Evolutionary conservation across 495 filamentous ascomycete genomes (phyloP).

Genomic region (Cercophora sp.): DNA sequence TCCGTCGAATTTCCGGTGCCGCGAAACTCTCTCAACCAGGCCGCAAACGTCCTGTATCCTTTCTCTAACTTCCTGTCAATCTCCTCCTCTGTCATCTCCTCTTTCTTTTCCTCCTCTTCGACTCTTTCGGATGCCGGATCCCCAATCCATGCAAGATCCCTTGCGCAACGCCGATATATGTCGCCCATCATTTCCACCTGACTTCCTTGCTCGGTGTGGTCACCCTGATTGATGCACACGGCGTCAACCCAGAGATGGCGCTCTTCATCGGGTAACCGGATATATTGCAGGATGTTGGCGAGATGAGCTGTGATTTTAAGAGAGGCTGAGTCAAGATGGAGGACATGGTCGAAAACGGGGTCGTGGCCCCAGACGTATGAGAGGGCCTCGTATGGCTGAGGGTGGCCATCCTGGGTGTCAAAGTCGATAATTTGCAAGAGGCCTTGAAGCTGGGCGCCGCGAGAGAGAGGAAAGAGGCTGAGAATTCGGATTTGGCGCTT

Average conservation of each 20-base stretch:
- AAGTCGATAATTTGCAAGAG: neutral
- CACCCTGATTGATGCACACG: constrained; percentile 2
- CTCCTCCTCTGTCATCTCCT: neutral
- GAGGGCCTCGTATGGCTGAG: neutral
- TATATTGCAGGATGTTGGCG: neutral
- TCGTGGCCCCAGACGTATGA: neutral
- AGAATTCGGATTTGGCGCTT: constrained; percentile 2
- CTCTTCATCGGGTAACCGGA: neutral
- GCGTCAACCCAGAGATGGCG: constrained; percentile 4
- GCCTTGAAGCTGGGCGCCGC: neutral
- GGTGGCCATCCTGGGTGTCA: neutral
- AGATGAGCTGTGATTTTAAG: neutral
- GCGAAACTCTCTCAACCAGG: neutral
- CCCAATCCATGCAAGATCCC: neutral
- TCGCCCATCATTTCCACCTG: constrained; percentile 2
- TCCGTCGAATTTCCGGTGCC: neutral
- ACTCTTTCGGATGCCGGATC: neutral
- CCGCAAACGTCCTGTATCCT: neutral
- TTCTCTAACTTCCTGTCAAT: neutral
- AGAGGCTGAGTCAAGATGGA: neutral
- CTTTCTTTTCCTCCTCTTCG: neutral
- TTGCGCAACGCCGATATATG: constrained; percentile 1
- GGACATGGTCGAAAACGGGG: neutral
- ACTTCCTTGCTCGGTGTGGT: neutral
- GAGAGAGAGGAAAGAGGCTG: neutral